Evolutionary conservation across 768 basidiomycete species (phyloP), one percentile per base, ranked within the genome.

Genomic region (Pluteus cervinus): DNA sequence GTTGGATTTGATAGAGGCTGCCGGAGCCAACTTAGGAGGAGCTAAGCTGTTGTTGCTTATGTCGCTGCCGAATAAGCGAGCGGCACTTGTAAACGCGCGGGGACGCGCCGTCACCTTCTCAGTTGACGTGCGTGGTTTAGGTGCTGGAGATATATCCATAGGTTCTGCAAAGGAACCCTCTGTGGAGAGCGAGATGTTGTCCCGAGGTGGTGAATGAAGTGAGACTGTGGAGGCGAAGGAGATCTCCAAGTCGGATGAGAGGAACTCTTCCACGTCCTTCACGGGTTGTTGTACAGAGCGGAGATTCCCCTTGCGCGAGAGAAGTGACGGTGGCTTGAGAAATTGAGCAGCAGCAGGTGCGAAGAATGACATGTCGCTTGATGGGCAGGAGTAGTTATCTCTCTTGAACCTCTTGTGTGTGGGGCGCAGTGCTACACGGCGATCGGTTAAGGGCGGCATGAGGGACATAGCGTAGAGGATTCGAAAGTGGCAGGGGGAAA

Each of bases 141-240:
- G 81, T 16, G 72, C 75, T 7, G 87, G 87, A 3, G 86, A 89
- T 32, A 90, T 81, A 51, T 89, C 86, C 87, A 89, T 89, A 3
- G 83, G 73, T 36, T 80, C 69, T 34, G 71, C 63, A 45, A 66
- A 68, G 28, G 63, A 68, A 47, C 58, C 62, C 17, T 78, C 76
- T 21, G 69, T 61, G 5, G 69, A 49, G 33, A 80, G 61, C 24
- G 61, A 57, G 37, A 67, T 49, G 35, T 63, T 52, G 20, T 73
- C 66, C 33, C 61, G 69, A 10, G 77, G 68, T 23, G 86, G 83
- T 18, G 85, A 86, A 51, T 84, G 71, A 32, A 90, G 62, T 5
- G 87, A 90, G 56, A 89, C 80, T 43, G 73, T 85, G 21, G 86
- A 87, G 5, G 84, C 84, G 52, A 90, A 90, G 20, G 86, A 88